Base-by-base conservation (phyloP, 2,329 filamentous ascomycete species). In the Xylariaceae sp. region DNA sequence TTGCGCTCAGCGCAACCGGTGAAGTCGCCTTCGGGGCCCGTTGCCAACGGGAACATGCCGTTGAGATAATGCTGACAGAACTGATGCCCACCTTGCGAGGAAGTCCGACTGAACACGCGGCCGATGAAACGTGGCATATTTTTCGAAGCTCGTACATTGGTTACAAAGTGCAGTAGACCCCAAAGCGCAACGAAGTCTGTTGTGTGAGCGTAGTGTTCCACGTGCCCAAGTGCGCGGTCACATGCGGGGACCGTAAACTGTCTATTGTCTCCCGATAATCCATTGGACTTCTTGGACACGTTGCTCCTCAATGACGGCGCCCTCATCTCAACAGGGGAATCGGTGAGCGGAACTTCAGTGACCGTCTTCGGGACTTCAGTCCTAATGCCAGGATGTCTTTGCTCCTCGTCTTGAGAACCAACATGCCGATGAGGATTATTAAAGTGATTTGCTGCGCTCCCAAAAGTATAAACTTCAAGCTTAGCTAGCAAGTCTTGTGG, bases 191-290 rank as follows among this genome's bases (percentile, higher is more conserved):
- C 88, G 59, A 90, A 88, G 61, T 94, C 89, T 14, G 76, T 79
- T 9, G 78, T 79, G 64, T 92, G 88, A 2, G 85, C 86, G 63
- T 92, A 94, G 68, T 94, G 89, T 69, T 94, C 89, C 38, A 94
- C 86, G 58, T 91, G 79, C 6, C 80, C 77, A 47, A 93, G 84
- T 2, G 80, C 80, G 39, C 74, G 71, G 55, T 75, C 73, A 5
- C 75, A 69, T 9, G 74, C 67, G 1, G 72, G 55, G 5, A 62
- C 47, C 0, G 55, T 63, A 16, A 56, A 58, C 6, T 50, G 48
- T 9, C 40, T 31, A 36, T 17, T 34, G n/a, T 10, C 45, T n/a
- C 53, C 49, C 2, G 44, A 50, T 5, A 55, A 53, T 16, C 45
- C 34, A 9, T 22, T 46, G 13, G 54, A 60, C 17, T 41, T 47